A percentile compares a stretch with the other conserved stretches of the same genome.
Evolutionary conservation across 1,284 basidiomycete genomes (phyloP).

Genomic region (Amylostereum chailletii): DNA sequence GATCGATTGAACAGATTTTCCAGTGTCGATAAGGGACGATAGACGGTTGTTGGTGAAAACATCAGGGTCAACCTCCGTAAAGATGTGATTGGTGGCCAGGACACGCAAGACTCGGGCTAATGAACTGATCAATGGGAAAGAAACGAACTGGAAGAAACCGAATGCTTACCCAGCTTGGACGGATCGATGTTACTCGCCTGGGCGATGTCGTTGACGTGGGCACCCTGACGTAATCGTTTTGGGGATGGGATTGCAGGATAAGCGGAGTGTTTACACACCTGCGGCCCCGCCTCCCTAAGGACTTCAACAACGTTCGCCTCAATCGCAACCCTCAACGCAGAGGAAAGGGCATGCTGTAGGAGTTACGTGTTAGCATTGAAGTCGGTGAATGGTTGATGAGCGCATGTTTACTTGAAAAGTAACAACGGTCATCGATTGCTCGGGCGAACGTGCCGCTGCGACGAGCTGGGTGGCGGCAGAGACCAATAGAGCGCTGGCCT

Average conservation of each 20-base stretch:
- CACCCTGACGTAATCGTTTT: no score
- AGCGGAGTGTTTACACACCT: no score
- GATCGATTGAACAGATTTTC: constrained; percentile 25
- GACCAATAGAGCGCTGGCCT: constrained; percentile 23
- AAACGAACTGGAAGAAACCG: no score
- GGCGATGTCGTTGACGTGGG: constrained; percentile 28
- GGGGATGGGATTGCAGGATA: no score
- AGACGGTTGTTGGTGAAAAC: constrained; percentile 35
- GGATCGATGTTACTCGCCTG: constrained; percentile 20
- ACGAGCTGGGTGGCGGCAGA: constrained; percentile 30
- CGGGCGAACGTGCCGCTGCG: constrained; percentile 23
- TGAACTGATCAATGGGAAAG: no score
- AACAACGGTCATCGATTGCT: constrained; percentile 17
- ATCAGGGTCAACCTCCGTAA: constrained; percentile 30
- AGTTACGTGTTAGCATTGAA: no score
- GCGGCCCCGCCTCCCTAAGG: not conserved
- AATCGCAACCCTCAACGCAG: not conserved
- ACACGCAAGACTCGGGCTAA: constrained; percentile 29
- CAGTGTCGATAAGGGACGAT: constrained; percentile 30
- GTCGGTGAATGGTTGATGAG: no score
- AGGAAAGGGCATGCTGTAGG: no score
- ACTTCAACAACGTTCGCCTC: not conserved
- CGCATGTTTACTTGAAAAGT: constrained; percentile 22
- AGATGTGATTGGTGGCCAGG: constrained; percentile 34
- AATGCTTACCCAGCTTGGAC: constrained; percentile 22